Evolutionary conservation across 371 early-diverging fungal genomes (phyloP).

Genomic region (Mucor plumbeus): DNA sequence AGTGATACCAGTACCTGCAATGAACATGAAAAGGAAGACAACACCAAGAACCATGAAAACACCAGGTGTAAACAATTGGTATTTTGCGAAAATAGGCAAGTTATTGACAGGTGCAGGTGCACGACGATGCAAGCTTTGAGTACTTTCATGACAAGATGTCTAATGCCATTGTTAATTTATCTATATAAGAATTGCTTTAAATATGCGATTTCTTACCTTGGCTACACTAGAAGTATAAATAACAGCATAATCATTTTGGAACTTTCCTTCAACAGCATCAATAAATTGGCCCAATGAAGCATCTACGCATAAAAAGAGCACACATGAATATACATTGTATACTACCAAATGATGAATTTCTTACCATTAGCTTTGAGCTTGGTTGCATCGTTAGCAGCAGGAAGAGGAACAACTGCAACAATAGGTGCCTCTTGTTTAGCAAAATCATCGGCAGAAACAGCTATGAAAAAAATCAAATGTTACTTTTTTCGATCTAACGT

Average conservation of each 20-base stretch:
- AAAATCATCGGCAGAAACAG: constrained; percentile 30
- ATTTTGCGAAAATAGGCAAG: constrained; percentile 53
- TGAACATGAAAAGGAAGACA: constrained; percentile 42
- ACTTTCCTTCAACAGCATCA: constrained; percentile 31
- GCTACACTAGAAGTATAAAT: constrained; percentile 53
- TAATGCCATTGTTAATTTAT: not conserved
- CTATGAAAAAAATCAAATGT: constrained; percentile 15
- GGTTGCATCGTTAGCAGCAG: constrained; percentile 27
- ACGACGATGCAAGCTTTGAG: constrained; percentile 32
- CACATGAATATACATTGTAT: not conserved
- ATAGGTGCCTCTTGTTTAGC: constrained; percentile 21
- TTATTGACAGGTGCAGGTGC: constrained; percentile 29
- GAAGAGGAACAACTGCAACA: constrained; percentile 40
- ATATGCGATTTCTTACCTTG: constrained; percentile 33
- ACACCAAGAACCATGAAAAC: constrained; percentile 54
- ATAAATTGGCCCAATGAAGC: constrained; percentile 37
- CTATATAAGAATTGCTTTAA: not conserved
- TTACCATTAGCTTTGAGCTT: constrained; percentile 46
- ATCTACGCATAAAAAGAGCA: constrained; percentile 19
- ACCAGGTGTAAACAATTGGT: constrained; percentile 54
- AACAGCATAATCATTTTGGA: constrained; percentile 44
- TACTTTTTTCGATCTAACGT: not conserved
- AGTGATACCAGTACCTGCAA: constrained; percentile 47
- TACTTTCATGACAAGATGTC: not conserved
- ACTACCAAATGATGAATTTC: not conserved